Conservation (phyloP, 2,329 filamentous ascomycete species). For the Ilyonectria robusta region DNA sequence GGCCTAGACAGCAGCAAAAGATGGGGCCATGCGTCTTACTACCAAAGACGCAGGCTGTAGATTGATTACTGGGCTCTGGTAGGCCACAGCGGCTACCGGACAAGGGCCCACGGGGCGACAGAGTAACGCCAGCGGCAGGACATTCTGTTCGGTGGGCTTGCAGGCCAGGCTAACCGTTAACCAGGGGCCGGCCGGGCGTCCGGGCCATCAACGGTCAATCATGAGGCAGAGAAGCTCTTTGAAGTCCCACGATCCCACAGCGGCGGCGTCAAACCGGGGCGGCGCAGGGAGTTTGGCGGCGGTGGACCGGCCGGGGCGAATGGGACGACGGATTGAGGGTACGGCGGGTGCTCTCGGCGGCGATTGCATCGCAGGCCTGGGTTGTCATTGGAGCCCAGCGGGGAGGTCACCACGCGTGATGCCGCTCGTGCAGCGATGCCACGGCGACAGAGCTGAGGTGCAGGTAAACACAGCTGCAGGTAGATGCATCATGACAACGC, state of each 20-base stretch:
- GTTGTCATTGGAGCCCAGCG: conserved; percentile 42
- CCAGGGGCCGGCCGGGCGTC: not conserved
- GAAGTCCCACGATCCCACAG: not conserved
- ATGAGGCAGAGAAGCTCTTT: conserved; percentile 5
- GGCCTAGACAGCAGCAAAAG: not conserved
- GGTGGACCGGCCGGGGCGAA: conserved; percentile 26
- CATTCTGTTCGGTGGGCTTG: not conserved
- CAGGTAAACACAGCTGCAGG: conserved; percentile 46
- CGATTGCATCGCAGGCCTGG: conserved; percentile 25
- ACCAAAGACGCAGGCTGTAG: not conserved
- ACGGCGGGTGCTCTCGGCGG: conserved; percentile 29
- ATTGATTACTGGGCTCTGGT: not conserved
- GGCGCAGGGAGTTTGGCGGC: conserved; percentile 15
- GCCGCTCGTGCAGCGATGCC: conserved; percentile 44
- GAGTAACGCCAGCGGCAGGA: not conserved
- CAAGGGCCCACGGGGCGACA: not conserved
- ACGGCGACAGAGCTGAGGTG: conserved; percentile 45
- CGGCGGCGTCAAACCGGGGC: conserved; percentile 18
- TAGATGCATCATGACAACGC: conserved; percentile 42
- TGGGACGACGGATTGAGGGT: conserved; percentile 9
- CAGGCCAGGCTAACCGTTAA: not conserved
- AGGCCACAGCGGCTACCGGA: conserved; percentile 8
- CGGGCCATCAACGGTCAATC: conserved; percentile 6
- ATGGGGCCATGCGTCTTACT: conserved; percentile 25
- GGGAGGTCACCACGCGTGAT: conserved; percentile 35